Evolutionary conservation across 2,329 filamentous ascomycete species (phyloP).

Genomic region (Aspergillus sergii): DNA sequence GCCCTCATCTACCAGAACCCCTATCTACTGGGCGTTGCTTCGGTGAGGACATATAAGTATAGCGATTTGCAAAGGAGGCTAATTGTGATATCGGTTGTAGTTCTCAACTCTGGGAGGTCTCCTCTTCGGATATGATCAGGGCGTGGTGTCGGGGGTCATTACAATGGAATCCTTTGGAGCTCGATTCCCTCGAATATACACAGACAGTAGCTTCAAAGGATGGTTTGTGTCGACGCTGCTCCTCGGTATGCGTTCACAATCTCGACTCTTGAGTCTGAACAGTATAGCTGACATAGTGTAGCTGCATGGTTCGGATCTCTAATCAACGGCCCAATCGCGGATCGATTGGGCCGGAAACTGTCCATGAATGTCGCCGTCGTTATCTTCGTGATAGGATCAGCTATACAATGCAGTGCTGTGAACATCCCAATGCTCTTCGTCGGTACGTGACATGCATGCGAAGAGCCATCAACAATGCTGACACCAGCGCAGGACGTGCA

Average conservation of each 20-base stretch:
- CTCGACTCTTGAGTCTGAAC: too few relatives aligned
- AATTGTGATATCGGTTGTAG: conserved; percentile 21
- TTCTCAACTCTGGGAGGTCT: conserved; percentile 48
- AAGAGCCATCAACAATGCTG: neutral
- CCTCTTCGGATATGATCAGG: conserved; percentile 55
- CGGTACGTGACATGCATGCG: conserved; percentile 44
- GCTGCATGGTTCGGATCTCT: conserved; percentile 56
- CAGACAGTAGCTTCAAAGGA: conserved; percentile 52
- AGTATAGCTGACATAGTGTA: conserved; percentile 19
- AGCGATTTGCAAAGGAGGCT: neutral
- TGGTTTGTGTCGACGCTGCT: conserved; percentile 57
- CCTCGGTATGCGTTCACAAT: conserved; percentile 35
- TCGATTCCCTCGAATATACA: conserved; percentile 43
- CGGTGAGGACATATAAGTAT: conserved; percentile 30
- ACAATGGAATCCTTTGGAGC: conserved; percentile 51
- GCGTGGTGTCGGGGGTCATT: conserved; percentile 52
- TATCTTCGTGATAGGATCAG: conserved; percentile 56
- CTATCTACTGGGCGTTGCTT: conserved; percentile 49
- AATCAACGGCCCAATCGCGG: conserved; percentile 51
- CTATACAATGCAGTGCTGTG: conserved; percentile 49
- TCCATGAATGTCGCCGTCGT: conserved; percentile 55
- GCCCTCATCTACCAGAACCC: conserved; percentile 42
- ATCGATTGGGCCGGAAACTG: conserved; percentile 55
- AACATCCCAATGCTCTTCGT: conserved; percentile 45
- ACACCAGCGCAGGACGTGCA: conserved; percentile 36